Percentiles rank a stretch among this genome's conserved stretches.
phyloP scores from a whole-genome alignment of 2,329 filamentous ascomycete species.

The Monilinia laxa region DNA sequence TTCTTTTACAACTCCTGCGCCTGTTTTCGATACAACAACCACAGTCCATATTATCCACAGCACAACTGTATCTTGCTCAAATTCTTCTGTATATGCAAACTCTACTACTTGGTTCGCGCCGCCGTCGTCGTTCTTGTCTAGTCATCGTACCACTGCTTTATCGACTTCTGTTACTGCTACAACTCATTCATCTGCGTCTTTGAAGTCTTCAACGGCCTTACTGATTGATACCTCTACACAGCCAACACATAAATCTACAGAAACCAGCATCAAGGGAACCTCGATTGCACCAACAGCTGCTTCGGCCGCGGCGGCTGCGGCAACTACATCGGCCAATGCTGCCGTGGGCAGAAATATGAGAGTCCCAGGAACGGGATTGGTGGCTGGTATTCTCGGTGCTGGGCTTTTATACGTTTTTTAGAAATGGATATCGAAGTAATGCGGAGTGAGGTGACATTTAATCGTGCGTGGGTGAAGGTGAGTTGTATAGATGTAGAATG shows the following conservation, averaged over 20 bases:
- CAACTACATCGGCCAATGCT: neutral
- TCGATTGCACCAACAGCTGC: neutral
- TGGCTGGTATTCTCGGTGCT: neutral
- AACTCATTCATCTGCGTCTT: neutral
- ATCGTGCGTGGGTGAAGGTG: neutral
- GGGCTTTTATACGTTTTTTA: neutral
- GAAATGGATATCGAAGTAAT: neutral
- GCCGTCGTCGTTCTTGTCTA: slow-evolving; percentile 8
- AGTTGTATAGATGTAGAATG: neutral
- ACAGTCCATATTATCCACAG: slow-evolving; percentile 6
- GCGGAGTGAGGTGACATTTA: neutral
- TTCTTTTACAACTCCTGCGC: slow-evolving; percentile 1
- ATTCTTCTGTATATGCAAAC: neutral
- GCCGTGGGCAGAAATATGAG: slow-evolving; percentile 4
- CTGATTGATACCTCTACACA: slow-evolving; percentile 17
- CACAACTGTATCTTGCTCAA: slow-evolving; percentile 12
- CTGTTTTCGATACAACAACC: neutral
- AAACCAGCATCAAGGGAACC: neutral
- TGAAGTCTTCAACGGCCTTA: neutral
- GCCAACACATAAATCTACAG: neutral
- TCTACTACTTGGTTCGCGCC: slow-evolving; percentile 3
- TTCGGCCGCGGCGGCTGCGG: neutral
- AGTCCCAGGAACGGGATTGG: neutral
- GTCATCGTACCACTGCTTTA: slow-evolving; percentile 4
- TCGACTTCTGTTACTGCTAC: neutral